A percentile compares a stretch with the other conserved stretches of the same genome.
Evolutionary conservation across 768 basidiomycete genomes (phyloP).

Genomic region (Mycena pura): DNA sequence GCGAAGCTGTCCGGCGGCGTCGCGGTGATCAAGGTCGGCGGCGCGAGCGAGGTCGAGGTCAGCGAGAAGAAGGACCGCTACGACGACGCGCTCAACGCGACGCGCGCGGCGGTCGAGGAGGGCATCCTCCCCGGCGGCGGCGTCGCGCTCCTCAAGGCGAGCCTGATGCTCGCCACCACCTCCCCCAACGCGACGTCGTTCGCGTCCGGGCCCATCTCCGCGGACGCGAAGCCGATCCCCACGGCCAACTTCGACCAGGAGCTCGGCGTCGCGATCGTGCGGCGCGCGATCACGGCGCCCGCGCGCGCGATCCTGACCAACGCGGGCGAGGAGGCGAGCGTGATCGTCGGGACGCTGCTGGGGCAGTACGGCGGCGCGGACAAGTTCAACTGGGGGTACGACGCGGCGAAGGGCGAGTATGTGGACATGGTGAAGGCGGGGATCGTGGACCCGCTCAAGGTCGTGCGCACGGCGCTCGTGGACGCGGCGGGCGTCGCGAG

Average conservation of each 20-base stretch:
- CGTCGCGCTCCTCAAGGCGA: conserved; percentile 89
- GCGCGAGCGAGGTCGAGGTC: conserved; percentile 92
- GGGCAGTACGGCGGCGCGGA: conserved; percentile 71
- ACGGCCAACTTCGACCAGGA: conserved; percentile 97
- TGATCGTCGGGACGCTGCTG: conserved; percentile 89
- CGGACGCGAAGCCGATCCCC: conserved; percentile 70
- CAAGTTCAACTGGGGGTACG: conserved; percentile 88
- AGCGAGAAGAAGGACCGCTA: conserved; percentile 99
- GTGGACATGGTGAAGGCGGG: conserved; percentile 94
- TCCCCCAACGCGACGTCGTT: conserved; percentile 55
- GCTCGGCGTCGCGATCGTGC: conserved; percentile 93
- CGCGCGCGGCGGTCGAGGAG: conserved; percentile 97
- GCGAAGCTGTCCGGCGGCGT: conserved; percentile 97
- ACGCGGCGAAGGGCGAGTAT: conserved; percentile 91
- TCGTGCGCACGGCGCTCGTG: conserved; percentile 90
- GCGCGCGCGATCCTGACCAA: conserved; percentile 90
- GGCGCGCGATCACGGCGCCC: conserved; percentile 83
- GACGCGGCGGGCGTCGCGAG: conserved; percentile 95
- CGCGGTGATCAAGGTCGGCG: conserved; percentile 98
- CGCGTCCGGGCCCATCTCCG: conserved; percentile 53
- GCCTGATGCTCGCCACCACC: conserved; percentile 68
- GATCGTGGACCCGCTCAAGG: conserved; percentile 96
- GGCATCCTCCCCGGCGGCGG: conserved; percentile 98
- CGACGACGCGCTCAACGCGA: conserved; percentile 97
- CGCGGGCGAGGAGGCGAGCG: conserved; percentile 92